A percentile compares a stretch with the other conserved stretches of the same genome.
Conservation (phyloP, 768 basidiomycete genomes). For the Leccinum aurantiacum region DNA sequence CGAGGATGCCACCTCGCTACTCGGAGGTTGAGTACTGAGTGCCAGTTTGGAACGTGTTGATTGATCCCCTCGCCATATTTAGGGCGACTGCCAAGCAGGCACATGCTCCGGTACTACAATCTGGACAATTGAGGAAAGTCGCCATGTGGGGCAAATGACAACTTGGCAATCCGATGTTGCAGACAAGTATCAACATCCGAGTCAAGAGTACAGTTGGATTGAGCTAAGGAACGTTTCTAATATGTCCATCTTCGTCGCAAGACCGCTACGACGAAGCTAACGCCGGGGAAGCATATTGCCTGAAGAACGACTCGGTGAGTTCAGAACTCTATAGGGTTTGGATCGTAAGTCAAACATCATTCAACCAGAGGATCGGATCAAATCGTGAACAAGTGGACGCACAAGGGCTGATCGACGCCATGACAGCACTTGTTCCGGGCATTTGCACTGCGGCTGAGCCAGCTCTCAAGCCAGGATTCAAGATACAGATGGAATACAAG, state of each 20-base stretch:
- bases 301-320: not conserved
- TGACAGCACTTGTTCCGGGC: not conserved
- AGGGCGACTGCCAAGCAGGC: not conserved
- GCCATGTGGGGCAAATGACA: conserved; percentile 10
- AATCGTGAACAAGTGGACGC: conserved; percentile 9
- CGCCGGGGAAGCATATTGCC: not conserved
- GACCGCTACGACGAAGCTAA: not conserved
- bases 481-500: conserved; percentile 17
- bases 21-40: not conserved
- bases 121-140: not conserved
- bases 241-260: conserved; percentile 4
- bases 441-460: conserved; percentile 3
- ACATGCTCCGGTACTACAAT: not conserved
- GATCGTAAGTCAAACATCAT: conserved; percentile 2
- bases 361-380: not conserved
- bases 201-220: conserved; percentile 13
- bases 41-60: not conserved
- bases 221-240: conserved; percentile 10
- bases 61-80: not conserved
- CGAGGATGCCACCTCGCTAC: not conserved
- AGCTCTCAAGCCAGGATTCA: conserved; percentile 2
- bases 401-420: conserved; percentile 18
- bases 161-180: conserved; percentile 11
- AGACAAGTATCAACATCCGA: not conserved
- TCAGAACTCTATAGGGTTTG: conserved; percentile 6